Percentiles rank a stretch among this genome's conserved stretches.
These are phyloP conservation scores for Malassezia psittaci DNA, from an alignment of 1,284 basidiomycete species.

Conservation along the genomic window DNA sequence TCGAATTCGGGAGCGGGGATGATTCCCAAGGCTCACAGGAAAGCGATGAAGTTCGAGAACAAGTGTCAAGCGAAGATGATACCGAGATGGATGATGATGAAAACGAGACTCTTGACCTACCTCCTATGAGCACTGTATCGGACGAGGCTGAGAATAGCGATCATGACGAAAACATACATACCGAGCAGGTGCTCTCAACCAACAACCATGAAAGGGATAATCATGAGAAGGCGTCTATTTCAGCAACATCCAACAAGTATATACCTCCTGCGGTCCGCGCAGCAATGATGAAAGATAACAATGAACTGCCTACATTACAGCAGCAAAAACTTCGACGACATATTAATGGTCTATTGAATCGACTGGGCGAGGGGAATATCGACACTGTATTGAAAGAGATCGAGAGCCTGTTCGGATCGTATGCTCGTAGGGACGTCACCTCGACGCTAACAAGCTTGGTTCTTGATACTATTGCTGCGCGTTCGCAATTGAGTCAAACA, in stretches of 20 bases:
- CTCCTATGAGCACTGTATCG: not conserved
- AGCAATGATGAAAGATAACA: conserved; percentile 37
- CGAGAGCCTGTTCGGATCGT: conserved; percentile 65
- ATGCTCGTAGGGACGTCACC: conserved; percentile 76
- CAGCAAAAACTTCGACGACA: conserved; percentile 63
- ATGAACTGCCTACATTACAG: conserved; percentile 50
- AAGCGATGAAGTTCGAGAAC: conserved; percentile 7
- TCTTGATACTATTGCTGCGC: conserved; percentile 69
- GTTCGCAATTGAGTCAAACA: conserved; percentile 70
- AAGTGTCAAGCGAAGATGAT: not conserved
- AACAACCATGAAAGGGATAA: too few relatives aligned
- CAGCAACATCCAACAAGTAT: conserved; percentile 41
- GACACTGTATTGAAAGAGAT: conserved; percentile 65
- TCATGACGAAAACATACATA: not conserved
- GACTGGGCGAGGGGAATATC: conserved; percentile 79
- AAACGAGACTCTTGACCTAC: not conserved
- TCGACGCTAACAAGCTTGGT: conserved; percentile 67
- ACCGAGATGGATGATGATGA: not conserved
- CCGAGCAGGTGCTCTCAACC: not conserved
- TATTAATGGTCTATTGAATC: conserved; percentile 77
- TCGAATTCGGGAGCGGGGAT: conserved; percentile 9
- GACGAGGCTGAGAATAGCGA: conserved; percentile 23
- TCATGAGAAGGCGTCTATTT: not conserved
- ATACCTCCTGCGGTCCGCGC: conserved; percentile 52
- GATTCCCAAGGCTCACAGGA: conserved; percentile 6